These are phyloP conservation scores for Globisporangium mamillatum DNA, from an alignment of 352 stramenopile species.

Conservation along the genomic window DNA sequence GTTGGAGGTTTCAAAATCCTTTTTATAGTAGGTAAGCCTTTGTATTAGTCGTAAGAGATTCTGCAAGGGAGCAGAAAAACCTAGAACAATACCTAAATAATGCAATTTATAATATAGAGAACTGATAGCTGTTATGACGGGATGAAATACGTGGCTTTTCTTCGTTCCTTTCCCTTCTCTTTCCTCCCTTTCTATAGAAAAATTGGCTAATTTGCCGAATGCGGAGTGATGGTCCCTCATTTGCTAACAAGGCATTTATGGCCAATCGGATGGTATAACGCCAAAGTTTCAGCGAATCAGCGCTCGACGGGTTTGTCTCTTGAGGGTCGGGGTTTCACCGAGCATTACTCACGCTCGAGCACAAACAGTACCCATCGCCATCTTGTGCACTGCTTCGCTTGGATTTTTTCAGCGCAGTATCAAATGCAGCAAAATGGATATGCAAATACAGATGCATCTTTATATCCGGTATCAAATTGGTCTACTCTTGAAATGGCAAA, in stretches of 20 bases:
- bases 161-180: conserved; percentile 4
- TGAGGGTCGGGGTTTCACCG: background rate
- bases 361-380: conserved; percentile 12
- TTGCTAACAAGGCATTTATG: background rate
- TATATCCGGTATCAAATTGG: no score
- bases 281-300: conserved; percentile 3
- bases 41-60: background rate
- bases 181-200: conserved; percentile 12
- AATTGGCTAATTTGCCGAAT: background rate
- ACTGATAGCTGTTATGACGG: background rate
- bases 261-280: background rate
- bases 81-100: background rate
- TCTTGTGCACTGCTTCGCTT: background rate
- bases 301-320: conserved; percentile 2
- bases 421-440: background rate
- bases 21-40: background rate
- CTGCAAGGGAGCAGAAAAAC: background rate
- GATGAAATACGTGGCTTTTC: conserved; percentile 2
- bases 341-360: conserved; percentile 7
- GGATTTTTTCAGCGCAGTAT: background rate
- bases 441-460: background rate
- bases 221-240: background rate
- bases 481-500: background rate
- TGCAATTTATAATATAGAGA: no score
- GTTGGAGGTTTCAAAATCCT: background rate